These are phyloP conservation scores for Besnoitia besnoiti DNA, from an alignment of 169 alveolate genomes.

Conservation along the genomic window DNA sequence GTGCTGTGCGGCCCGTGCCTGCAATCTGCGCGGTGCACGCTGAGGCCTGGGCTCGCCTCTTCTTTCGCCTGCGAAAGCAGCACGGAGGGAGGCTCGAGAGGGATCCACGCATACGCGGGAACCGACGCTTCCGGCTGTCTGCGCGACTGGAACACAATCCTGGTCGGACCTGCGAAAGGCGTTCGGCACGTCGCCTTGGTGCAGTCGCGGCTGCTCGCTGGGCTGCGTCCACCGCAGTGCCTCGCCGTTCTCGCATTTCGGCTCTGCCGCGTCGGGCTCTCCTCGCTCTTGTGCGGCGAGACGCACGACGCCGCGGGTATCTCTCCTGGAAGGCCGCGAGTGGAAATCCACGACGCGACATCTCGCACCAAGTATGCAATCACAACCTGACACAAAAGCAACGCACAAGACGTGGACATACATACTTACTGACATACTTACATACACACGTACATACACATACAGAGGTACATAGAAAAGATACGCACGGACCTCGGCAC, in stretches of 20 bases:
- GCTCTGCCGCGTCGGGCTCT: no score
- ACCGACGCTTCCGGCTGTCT: background rate
- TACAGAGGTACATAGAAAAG: no score
- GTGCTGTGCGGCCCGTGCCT: background rate
- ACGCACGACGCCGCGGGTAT: background rate
- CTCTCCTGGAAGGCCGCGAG: constrained; percentile 7
- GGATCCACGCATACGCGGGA: background rate
- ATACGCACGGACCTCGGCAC: no score
- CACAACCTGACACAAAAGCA: background rate
- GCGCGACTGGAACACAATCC: background rate
- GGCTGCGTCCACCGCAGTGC: no score
- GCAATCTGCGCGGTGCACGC: no score
- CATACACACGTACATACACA: no score
- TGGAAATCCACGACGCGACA: constrained; percentile 5
- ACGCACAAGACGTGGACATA: background rate
- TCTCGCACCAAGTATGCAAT: constrained; percentile 20
- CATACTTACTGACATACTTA: no score
- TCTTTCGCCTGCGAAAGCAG: background rate
- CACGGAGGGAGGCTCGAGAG: background rate
- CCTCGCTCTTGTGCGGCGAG: background rate
- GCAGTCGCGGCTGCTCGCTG: background rate
- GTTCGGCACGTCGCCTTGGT: background rate
- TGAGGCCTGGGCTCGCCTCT: no score
- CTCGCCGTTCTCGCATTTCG: no score
- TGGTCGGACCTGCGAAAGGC: background rate